Percentiles rank a stretch among this genome's conserved stretches.
Evolutionary conservation across 148 eudicot species (phyloP).

Genomic region (Bassia scoparia): DNA sequence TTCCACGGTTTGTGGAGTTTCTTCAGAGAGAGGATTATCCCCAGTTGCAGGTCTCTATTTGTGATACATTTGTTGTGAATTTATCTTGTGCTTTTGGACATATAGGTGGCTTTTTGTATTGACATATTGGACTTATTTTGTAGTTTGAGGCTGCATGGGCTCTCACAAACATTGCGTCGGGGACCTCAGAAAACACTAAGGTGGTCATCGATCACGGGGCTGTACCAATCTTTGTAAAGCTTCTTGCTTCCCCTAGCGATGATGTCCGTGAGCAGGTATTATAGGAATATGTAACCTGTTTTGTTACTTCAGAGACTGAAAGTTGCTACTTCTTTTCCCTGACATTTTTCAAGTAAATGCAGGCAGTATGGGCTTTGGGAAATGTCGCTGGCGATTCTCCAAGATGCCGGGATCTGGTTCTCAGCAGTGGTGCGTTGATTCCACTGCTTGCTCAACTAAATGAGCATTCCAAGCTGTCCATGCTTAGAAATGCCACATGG

Average conservation of each 20-base stretch:
- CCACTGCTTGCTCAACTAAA: conserved; percentile 63
- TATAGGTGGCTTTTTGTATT: neutral
- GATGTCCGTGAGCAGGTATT: conserved; percentile 83
- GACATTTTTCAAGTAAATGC: conserved; percentile 4
- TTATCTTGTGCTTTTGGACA: neutral
- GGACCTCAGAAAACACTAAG: conserved; percentile 75
- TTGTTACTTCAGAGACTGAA: neutral
- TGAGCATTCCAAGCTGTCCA: conserved; percentile 73
- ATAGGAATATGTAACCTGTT: neutral
- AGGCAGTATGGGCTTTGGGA: conserved; percentile 88
- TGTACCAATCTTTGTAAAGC: conserved; percentile 78
- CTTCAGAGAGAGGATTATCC: conserved; percentile 71
- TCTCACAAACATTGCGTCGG: conserved; percentile 80
- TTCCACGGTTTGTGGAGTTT: conserved; percentile 73
- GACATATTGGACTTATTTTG: neutral
- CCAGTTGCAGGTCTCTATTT: conserved; percentile 63
- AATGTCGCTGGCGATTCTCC: conserved; percentile 89
- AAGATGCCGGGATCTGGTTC: conserved; percentile 74
- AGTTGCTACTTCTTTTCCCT: neutral
- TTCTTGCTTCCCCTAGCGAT: conserved; percentile 76
- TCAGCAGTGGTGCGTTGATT: conserved; percentile 55
- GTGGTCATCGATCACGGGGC: conserved; percentile 83
- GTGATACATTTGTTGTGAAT: neutral
- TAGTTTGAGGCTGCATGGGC: conserved; percentile 96
- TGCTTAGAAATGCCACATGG: conserved; percentile 89